Percentiles rank a stretch among this genome's conserved stretches.
Conservation (phyloP, 75 land plant genomes). For the Azolla pinnata region DNA sequence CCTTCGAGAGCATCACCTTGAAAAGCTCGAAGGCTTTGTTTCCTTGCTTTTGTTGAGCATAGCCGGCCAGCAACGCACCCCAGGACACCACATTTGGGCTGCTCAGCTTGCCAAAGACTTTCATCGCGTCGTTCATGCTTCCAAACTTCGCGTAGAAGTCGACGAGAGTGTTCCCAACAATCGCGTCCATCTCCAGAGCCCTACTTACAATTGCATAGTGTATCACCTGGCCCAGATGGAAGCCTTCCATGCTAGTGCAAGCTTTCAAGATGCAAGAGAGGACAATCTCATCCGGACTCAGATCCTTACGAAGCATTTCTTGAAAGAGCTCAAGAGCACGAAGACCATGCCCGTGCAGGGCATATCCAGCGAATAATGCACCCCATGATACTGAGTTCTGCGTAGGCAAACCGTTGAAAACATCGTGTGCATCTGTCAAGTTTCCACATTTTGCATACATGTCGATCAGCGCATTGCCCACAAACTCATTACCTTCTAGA, state of each 20-base stretch:
- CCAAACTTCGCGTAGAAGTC: constrained; percentile 64
- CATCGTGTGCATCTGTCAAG: constrained; percentile 29
- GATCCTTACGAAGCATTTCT: constrained; percentile 35
- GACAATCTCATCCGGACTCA: constrained; percentile 35
- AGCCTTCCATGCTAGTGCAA: constrained; percentile 24
- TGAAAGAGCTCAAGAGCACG: constrained; percentile 40
- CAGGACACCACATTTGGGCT: constrained; percentile 41
- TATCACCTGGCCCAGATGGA: constrained; percentile 35
- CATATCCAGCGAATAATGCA: constrained; percentile 32
- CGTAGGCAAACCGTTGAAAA: constrained; percentile 27
- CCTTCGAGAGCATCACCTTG: constrained; percentile 28
- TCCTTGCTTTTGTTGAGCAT: constrained; percentile 35
- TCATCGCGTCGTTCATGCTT: constrained; percentile 16
- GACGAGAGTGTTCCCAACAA: constrained; percentile 43
- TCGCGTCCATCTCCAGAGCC: constrained; percentile 31
- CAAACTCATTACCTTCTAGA: constrained; percentile 20
- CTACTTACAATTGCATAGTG: constrained; percentile 31
- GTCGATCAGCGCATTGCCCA: constrained; percentile 45
- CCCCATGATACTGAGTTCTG: constrained; percentile 52
- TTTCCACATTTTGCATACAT: constrained; percentile 66
- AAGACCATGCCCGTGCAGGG: constrained; percentile 14
- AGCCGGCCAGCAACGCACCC: constrained; percentile 57
- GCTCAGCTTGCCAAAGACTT: constrained; percentile 33
- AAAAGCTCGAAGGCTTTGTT: constrained; percentile 35
- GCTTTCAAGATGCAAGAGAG: constrained; percentile 42